phyloP scores from a whole-genome alignment of 495 filamentous ascomycete species.

The Xylaria telfairii region DNA sequence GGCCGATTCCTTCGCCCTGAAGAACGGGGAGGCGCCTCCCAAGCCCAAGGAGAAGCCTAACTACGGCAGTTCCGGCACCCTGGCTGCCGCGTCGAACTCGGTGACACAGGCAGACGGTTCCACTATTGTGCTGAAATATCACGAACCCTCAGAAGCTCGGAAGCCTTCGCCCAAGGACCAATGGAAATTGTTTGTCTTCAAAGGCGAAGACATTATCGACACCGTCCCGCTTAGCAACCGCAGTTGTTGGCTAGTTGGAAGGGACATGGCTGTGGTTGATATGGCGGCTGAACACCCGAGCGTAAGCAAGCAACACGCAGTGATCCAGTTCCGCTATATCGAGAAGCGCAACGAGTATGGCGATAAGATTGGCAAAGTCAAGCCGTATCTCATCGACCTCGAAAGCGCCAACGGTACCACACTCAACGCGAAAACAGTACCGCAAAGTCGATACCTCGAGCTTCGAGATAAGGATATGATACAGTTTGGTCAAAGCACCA shows the following conservation, averaged over 20 bases:
- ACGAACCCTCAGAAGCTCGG: conserved; percentile 91
- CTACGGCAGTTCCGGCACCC: conserved; percentile 75
- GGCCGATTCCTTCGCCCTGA: conserved; percentile 67
- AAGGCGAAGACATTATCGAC: conserved; percentile 77
- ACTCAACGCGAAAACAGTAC: conserved; percentile 77
- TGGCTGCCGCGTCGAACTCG: conserved; percentile 89
- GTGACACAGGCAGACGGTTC: conserved; percentile 70
- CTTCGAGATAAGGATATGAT: conserved; percentile 87
- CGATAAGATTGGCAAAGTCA: conserved; percentile 79
- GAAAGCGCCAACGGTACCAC: conserved; percentile 92
- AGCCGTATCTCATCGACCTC: conserved; percentile 90
- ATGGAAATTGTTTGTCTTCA: conserved; percentile 96
- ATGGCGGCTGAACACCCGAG: conserved; percentile 87
- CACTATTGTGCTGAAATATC: conserved; percentile 85
- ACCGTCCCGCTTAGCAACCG: conserved; percentile 75
- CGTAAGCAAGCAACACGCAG: conserved; percentile 92
- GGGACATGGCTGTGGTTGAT: conserved; percentile 81
- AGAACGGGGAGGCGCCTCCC: conserved; percentile 54
- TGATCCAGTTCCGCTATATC: conserved; percentile 87
- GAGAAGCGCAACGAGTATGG: conserved; percentile 86
- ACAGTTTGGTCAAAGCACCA: conserved; percentile 82
- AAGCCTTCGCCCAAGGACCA: conserved; percentile 78
- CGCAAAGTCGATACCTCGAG: conserved; percentile 81
- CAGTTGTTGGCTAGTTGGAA: conserved; percentile 89
- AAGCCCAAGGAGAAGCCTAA: conserved; percentile 88